Conservation (phyloP, 768 basidiomycete species). For the Boletus subcaerulescens region DNA sequence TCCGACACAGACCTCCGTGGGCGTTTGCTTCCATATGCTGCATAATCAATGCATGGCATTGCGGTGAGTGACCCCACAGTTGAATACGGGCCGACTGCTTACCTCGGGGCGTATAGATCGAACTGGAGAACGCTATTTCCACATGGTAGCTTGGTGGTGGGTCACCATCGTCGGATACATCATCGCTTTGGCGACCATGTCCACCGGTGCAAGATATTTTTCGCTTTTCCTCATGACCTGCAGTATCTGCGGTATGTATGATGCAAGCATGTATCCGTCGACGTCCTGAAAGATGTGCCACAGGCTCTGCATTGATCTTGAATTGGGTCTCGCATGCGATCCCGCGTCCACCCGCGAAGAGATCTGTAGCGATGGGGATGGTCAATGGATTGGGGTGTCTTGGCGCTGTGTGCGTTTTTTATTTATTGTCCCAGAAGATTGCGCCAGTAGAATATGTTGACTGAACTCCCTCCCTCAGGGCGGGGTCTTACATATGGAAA, state of each 20-base stretch:
- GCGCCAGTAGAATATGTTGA: background rate
- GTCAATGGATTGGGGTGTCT: conserved; percentile 59
- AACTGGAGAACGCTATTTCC: conserved; percentile 66
- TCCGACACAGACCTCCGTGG: conserved; percentile 58
- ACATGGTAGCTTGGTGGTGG: conserved; percentile 57
- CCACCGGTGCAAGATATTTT: conserved; percentile 53
- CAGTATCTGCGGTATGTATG: conserved; percentile 42
- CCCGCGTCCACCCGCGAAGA: conserved; percentile 53
- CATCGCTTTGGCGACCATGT: conserved; percentile 52
- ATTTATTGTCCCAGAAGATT: too few species aligned
- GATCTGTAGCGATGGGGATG: conserved; percentile 56
- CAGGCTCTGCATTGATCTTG: conserved; percentile 43
- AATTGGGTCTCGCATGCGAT: conserved; percentile 64
- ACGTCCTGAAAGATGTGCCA: background rate
- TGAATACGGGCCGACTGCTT: background rate
- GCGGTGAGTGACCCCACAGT: conserved; percentile 29
- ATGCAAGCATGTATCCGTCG: background rate
- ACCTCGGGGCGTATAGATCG: conserved; percentile 33
- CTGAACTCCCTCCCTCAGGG: conserved; percentile 33
- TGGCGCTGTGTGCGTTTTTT: conserved; percentile 48
- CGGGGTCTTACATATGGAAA: conserved; percentile 63
- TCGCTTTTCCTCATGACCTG: conserved; percentile 62
- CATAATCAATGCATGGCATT: conserved; percentile 53
- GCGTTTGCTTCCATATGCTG: conserved; percentile 49
- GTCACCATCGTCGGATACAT: conserved; percentile 57